Evolutionary conservation across 768 basidiomycete genomes (phyloP).

Genomic region (Xanthoconium stramineum): DNA sequence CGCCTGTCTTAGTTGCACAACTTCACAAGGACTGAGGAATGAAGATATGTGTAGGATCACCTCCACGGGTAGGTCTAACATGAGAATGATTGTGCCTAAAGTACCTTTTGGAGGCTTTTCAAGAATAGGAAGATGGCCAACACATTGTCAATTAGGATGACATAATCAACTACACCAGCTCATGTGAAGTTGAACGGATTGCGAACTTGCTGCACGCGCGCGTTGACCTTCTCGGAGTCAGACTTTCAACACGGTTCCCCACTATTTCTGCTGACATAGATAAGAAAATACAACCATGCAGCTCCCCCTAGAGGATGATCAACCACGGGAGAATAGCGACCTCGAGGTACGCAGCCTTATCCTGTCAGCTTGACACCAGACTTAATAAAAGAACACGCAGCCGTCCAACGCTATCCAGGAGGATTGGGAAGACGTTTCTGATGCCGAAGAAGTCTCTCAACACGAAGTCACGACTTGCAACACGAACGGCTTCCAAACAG

Average conservation of each 20-base stretch:
- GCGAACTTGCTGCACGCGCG: not conserved
- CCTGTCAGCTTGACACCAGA: not conserved
- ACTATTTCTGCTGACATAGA: too few species aligned
- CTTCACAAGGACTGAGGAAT: not conserved
- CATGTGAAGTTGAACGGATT: not conserved
- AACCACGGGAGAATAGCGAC: not conserved
- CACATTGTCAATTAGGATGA: too few species aligned
- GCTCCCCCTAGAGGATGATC: conserved; percentile 1
- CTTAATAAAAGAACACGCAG: conserved; percentile 1
- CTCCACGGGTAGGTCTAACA: not conserved
- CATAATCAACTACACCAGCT: too few species aligned
- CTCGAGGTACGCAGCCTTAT: conserved; percentile 7
- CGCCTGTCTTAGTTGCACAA: not conserved
- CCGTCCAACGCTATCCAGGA: conserved; percentile 4
- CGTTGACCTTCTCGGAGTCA: not conserved
- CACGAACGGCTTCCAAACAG: conserved; percentile 2
- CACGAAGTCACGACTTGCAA: conserved; percentile 3
- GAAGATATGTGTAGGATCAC: not conserved
- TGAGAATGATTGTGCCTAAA: too few species aligned
- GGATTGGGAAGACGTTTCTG: conserved; percentile 37
- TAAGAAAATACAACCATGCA: conserved; percentile 11
- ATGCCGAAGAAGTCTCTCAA: conserved; percentile 14
- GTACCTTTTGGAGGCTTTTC: too few species aligned
- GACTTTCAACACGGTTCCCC: too few species aligned
- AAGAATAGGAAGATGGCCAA: too few species aligned